Conservation (phyloP, 129 eudicot species). For the Flaveria robusta region DNA sequence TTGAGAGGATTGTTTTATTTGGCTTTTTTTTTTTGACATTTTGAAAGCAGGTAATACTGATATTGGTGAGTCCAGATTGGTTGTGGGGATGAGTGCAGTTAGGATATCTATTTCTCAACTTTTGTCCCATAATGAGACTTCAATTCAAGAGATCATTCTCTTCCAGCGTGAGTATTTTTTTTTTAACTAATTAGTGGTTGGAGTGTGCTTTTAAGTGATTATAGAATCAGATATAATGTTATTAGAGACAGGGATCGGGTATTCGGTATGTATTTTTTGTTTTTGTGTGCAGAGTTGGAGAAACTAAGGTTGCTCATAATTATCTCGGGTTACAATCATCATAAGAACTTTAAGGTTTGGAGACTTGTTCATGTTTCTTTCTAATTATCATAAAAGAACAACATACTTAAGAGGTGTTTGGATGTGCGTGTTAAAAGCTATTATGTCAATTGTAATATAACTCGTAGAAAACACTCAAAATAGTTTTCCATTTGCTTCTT, state of each 20-base stretch:
- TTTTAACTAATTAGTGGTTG: neutral
- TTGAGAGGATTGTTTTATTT: neutral
- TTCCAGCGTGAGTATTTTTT: constrained; percentile 56
- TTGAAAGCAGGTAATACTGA: constrained; percentile 46
- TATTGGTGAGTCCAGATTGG: constrained; percentile 40
- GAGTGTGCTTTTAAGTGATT: neutral
- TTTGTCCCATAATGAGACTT: constrained; percentile 51
- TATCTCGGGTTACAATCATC: constrained; percentile 55
- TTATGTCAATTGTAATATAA: neutral
- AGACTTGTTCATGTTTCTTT: neutral
- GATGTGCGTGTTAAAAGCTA: neutral
- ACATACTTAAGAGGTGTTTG: neutral
- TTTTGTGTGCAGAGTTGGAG: constrained; percentile 50
- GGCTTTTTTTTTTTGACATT: neutral
- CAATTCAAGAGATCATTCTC: constrained; percentile 50
- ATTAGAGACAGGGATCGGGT: neutral
- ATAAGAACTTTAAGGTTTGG: constrained; percentile 65
- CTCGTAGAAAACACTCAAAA: neutral
- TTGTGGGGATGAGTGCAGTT: constrained; percentile 60
- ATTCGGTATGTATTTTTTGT: neutral
- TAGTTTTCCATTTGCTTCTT: neutral
- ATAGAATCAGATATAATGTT: neutral
- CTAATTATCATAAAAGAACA: neutral
- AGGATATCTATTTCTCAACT: constrained; percentile 59
- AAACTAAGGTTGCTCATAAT: constrained; percentile 56